Conservation (phyloP, 1,284 basidiomycete species). For the Austroboletus rostrupii region DNA sequence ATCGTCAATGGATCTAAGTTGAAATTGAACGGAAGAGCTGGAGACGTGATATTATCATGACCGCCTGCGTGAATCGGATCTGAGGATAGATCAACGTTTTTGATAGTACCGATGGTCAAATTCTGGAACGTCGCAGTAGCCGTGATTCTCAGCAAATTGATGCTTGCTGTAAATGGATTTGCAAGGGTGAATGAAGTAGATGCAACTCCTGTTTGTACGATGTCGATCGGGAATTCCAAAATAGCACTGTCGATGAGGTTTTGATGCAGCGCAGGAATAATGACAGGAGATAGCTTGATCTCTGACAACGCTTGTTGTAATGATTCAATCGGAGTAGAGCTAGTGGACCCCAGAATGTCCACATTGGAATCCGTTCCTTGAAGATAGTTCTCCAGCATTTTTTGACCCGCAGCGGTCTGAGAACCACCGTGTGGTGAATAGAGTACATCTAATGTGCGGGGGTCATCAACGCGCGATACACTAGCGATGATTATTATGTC, state of each 20-base stretch:
- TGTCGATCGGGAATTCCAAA: constrained; percentile 55
- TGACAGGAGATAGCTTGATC: constrained; percentile 58
- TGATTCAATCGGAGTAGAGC: constrained; percentile 63
- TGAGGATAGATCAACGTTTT: constrained; percentile 49
- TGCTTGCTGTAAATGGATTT: constrained; percentile 76
- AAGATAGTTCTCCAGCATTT: constrained; percentile 67
- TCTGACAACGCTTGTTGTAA: constrained; percentile 62
- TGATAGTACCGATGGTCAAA: constrained; percentile 54
- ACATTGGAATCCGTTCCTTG: constrained; percentile 61
- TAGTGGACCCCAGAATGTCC: constrained; percentile 54
- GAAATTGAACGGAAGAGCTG: constrained; percentile 57
- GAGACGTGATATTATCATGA: constrained; percentile 59
- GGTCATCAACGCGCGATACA: background rate
- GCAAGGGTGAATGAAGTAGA: constrained; percentile 52
- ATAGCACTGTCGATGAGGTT: constrained; percentile 58
- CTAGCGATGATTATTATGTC: background rate
- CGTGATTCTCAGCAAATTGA: constrained; percentile 60
- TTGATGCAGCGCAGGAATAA: constrained; percentile 64
- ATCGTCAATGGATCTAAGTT: constrained; percentile 63
- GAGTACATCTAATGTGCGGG: constrained; percentile 45
- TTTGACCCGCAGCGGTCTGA: constrained; percentile 48
- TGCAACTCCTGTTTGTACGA: constrained; percentile 56
- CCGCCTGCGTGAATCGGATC: constrained; percentile 61
- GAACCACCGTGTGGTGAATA: constrained; percentile 61
- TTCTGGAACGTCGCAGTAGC: constrained; percentile 55